These are phyloP conservation scores for Nakazawaea pomicola DNA, from an alignment of 805 yeast genomes.

Conservation along the genomic window DNA sequence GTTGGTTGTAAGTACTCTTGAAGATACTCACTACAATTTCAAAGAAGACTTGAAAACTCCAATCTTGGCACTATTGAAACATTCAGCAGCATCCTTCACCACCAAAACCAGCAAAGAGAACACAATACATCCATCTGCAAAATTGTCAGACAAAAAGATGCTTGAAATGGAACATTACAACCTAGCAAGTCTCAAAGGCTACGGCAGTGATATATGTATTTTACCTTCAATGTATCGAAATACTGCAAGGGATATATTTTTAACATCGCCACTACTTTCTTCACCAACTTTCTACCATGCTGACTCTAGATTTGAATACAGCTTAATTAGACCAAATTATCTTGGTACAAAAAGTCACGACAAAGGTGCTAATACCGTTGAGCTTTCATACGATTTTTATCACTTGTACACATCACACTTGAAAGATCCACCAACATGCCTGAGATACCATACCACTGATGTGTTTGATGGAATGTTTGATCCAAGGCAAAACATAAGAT, in stretches of 20 bases:
- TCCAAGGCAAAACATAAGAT: conserved; percentile 10
- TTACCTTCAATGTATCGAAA: conserved; percentile 23
- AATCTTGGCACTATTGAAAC: too few species aligned
- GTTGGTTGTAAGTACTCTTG: too few species aligned
- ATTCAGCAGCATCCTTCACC: too few species aligned
- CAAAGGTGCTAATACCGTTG: conserved; percentile 9
- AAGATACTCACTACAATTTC: too few species aligned
- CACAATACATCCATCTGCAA: too few species aligned
- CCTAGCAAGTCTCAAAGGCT: too few species aligned
- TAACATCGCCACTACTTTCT: conserved; percentile 5
- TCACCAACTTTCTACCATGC: conserved; percentile 9
- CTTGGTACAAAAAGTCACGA: too few species aligned
- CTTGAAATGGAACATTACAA: conserved; percentile 20
- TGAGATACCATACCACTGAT: conserved; percentile 20
- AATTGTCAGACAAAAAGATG: too few species aligned
- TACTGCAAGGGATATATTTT: conserved; percentile 5
- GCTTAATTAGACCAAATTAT: conserved; percentile 8
- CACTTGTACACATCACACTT: conserved; percentile 4
- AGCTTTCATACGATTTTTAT: conserved; percentile 9
- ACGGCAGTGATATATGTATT: conserved; percentile 22
- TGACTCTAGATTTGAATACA: conserved; percentile 1
- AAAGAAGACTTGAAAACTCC: too few species aligned
- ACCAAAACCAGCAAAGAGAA: too few species aligned
- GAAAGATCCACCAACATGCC: not conserved
- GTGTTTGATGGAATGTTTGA: conserved; percentile 25